Percentiles rank a stretch among this genome's conserved stretches.
Conservation (phyloP, 192 early-diverging fungal genomes). For the Coemansia sp. region DNA sequence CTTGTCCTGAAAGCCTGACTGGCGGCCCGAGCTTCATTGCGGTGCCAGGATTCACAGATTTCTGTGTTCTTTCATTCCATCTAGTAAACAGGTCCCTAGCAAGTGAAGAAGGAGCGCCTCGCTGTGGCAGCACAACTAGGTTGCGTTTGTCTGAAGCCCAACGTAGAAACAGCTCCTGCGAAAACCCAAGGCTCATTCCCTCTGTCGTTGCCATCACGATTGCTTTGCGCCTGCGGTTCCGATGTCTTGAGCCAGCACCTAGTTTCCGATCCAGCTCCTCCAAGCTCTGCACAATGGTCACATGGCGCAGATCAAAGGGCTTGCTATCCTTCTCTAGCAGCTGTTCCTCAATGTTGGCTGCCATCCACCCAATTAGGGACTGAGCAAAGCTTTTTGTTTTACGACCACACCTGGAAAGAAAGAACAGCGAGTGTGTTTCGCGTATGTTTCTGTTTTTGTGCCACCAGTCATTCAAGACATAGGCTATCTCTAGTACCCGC, state of each 20-base stretch:
- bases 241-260: slow-evolving; percentile 34
- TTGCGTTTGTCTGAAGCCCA: slow-evolving; percentile 64
- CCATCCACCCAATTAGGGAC: slow-evolving; percentile 97
- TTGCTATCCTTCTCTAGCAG: slow-evolving; percentile 73
- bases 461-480: slow-evolving; percentile 89
- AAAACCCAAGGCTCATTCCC: slow-evolving; percentile 81
- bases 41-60: neutral
- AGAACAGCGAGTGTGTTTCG: slow-evolving; percentile 67
- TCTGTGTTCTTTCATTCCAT: slow-evolving; percentile 37
- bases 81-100: slow-evolving; percentile 63
- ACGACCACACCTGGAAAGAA: slow-evolving; percentile 74
- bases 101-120: slow-evolving; percentile 69
- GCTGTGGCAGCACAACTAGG: slow-evolving; percentile 76
- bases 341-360: slow-evolving; percentile 68
- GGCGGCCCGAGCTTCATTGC: slow-evolving; percentile 23
- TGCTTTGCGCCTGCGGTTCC: slow-evolving; percentile 68
- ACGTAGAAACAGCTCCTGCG: slow-evolving; percentile 73
- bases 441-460: slow-evolving; percentile 50
- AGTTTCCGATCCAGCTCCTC: slow-evolving; percentile 43
- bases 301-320: slow-evolving; percentile 88
- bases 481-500: slow-evolving; percentile 87
- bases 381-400: slow-evolving; percentile 82
- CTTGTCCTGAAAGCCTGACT: slow-evolving; percentile 27
- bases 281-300: slow-evolving; percentile 66
- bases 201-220: slow-evolving; percentile 81